Evolutionary conservation across 768 basidiomycete genomes (phyloP).

Genomic region (Boletus bicolor): DNA sequence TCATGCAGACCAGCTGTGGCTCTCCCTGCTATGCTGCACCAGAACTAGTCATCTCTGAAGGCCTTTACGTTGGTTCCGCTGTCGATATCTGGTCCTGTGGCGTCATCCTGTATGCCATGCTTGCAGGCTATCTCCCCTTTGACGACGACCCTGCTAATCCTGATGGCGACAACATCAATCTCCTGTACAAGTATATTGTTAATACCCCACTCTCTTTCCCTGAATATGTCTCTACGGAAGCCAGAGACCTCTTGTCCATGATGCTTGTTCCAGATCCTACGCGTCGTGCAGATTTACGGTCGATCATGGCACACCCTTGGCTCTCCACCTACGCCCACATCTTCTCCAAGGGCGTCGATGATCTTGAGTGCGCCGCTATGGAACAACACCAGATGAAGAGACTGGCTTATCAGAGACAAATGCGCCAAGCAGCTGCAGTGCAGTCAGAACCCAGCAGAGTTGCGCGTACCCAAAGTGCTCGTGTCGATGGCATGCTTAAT

Average conservation of each 20-base stretch:
- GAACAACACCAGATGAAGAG: slow-evolving; percentile 84
- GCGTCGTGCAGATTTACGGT: slow-evolving; percentile 68
- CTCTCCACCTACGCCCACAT: slow-evolving; percentile 45
- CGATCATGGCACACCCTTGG: slow-evolving; percentile 90
- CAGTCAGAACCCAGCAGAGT: slow-evolving; percentile 31
- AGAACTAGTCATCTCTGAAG: slow-evolving; percentile 96
- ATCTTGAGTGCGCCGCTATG: slow-evolving; percentile 77
- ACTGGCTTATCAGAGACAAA: slow-evolving; percentile 75
- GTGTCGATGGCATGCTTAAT: slow-evolving; percentile 44
- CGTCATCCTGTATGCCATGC: slow-evolving; percentile 95
- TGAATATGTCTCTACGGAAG: slow-evolving; percentile 85
- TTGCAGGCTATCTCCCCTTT: slow-evolving; percentile 96
- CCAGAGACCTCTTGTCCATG: slow-evolving; percentile 76
- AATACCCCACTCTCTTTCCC: slow-evolving; percentile 96
- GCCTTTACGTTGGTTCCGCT: slow-evolving; percentile 93
- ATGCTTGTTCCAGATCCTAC: slow-evolving; percentile 96
- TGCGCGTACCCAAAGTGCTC: slow-evolving; percentile 53
- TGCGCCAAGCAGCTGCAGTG: slow-evolving; percentile 52
- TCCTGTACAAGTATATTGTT: slow-evolving; percentile 98
- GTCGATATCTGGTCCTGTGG: slow-evolving; percentile 98
- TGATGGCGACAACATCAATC: slow-evolving; percentile 98
- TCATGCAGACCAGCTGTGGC: slow-evolving; percentile 98
- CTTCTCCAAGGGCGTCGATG: slow-evolving; percentile 71
- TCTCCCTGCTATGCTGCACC: slow-evolving; percentile 98
- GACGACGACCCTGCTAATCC: slow-evolving; percentile 99